Conservation (phyloP, 306 rosid genomes). For the Dryas drummondii region DNA sequence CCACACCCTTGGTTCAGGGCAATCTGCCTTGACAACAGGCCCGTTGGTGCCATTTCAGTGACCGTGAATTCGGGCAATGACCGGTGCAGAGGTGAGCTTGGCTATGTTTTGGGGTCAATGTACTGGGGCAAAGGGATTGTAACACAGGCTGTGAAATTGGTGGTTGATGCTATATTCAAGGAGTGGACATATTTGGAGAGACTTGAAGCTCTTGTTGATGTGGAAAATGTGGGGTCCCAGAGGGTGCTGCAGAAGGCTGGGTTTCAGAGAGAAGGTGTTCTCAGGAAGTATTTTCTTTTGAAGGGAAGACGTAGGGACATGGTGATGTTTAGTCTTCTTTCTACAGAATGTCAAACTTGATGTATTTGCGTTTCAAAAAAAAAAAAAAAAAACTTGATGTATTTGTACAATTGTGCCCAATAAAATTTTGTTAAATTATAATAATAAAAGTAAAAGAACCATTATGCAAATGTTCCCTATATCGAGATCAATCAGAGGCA, state of each 20-base stretch:
- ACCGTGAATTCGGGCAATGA: slow-evolving; percentile 29
- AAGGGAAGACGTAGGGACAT: slow-evolving; percentile 48
- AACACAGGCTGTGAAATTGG: slow-evolving; percentile 55
- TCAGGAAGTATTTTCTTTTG: slow-evolving; percentile 42
- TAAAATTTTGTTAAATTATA: background rate
- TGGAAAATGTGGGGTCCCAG: slow-evolving; percentile 57
- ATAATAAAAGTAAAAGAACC: background rate
- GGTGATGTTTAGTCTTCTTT: slow-evolving; percentile 49
- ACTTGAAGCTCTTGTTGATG: slow-evolving; percentile 72
- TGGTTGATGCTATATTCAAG: slow-evolving; percentile 35
- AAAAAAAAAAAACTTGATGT: background rate
- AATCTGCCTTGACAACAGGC: slow-evolving; percentile 50
- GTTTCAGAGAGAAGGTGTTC: slow-evolving; percentile 61
- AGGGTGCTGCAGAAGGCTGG: slow-evolving; percentile 72
- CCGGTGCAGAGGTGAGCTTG: slow-evolving; percentile 48
- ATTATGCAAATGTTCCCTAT: no score
- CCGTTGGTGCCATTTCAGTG: slow-evolving; percentile 55
- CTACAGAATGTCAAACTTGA: slow-evolving; percentile 26
- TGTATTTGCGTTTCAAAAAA: background rate
- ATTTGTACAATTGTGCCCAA: background rate
- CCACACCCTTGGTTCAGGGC: slow-evolving; percentile 55
- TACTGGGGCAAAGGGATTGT: slow-evolving; percentile 79
- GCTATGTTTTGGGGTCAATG: slow-evolving; percentile 54
- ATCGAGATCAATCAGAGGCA: no score
- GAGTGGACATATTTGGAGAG: slow-evolving; percentile 62